Conservation (phyloP, 2,329 filamentous ascomycete genomes). For the Cladosporium colombiae region DNA sequence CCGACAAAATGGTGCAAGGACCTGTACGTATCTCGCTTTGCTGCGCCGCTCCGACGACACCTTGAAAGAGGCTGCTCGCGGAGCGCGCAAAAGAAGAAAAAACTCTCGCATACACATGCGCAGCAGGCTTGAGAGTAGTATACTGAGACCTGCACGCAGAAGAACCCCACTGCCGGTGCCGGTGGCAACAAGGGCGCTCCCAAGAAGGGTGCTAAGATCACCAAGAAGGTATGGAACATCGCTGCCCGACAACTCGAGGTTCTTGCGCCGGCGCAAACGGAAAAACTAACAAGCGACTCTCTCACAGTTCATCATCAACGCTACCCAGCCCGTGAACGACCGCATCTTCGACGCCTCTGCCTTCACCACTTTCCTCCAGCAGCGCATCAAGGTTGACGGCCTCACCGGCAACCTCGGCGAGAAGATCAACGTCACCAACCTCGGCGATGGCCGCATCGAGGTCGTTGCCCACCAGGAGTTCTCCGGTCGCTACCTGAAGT, state of each 20-base stretch:
- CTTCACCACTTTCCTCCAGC: slow-evolving; percentile 99
- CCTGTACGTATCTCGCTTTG: slow-evolving; percentile 96
- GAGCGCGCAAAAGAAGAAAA: slow-evolving; percentile 20
- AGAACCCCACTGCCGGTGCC: slow-evolving; percentile 54
- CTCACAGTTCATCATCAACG: slow-evolving; percentile 94
- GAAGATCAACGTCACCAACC: slow-evolving; percentile 83
- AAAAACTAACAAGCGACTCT: not conserved
- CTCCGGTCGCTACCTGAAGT: slow-evolving; percentile 99
- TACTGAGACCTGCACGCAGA: slow-evolving; percentile 46
- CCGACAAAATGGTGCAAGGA: slow-evolving; percentile 77
- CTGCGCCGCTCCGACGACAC: slow-evolving; percentile 68
- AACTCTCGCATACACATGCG: slow-evolving; percentile 43
- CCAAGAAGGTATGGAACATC: slow-evolving; percentile 70
- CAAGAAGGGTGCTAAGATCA: slow-evolving; percentile 67
- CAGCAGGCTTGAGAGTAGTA: slow-evolving; percentile 74
- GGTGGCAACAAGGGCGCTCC: slow-evolving; percentile 35
- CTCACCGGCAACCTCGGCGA: slow-evolving; percentile 98
- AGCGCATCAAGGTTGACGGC: slow-evolving; percentile 99
- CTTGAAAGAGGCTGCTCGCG: slow-evolving; percentile 31
- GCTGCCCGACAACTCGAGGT: slow-evolving; percentile 4
- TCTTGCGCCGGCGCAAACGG: slow-evolving; percentile 1
- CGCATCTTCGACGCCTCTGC: slow-evolving; percentile 99
- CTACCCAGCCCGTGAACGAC: slow-evolving; percentile 94
- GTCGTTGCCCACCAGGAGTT: slow-evolving; percentile 96
- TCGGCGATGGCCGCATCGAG: slow-evolving; percentile 96